Conservation (phyloP, 352 stramenopile species). For the Blastocystis sp. region DNA sequence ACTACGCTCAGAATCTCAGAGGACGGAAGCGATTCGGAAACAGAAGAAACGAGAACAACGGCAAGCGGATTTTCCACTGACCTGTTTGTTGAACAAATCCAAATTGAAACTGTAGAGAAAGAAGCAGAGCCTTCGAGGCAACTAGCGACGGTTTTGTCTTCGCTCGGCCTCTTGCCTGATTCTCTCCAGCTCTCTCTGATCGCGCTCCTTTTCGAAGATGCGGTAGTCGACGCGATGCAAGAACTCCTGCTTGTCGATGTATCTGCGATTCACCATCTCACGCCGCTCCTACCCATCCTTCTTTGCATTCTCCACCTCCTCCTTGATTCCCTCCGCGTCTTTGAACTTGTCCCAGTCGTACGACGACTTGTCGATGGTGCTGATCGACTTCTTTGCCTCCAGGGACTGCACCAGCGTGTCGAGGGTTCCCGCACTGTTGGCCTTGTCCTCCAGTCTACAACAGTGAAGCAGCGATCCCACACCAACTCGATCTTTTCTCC, state of each 20-base stretch:
- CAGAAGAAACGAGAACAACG: too few species aligned
- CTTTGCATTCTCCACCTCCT: slow-evolving; percentile 82
- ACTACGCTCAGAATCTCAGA: too few species aligned
- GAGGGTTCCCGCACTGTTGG: slow-evolving; percentile 71
- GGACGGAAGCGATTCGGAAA: too few species aligned
- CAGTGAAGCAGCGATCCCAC: background rate
- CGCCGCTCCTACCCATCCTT: slow-evolving; percentile 78
- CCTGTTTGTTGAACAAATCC: too few species aligned
- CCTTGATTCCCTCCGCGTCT: slow-evolving; percentile 81
- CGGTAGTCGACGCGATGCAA: slow-evolving; percentile 81
- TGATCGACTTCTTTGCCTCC: slow-evolving; percentile 82
- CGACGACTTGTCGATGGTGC: slow-evolving; percentile 85
- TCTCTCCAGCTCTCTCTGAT: slow-evolving; percentile 76
- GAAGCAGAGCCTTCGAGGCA: too few species aligned
- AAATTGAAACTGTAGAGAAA: too few species aligned
- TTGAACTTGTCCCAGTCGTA: slow-evolving; percentile 87
- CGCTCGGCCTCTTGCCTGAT: slow-evolving; percentile 33
- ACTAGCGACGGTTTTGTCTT: background rate
- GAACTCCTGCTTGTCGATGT: slow-evolving; percentile 86
- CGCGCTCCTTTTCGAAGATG: slow-evolving; percentile 84
- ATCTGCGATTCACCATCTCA: slow-evolving; percentile 70
- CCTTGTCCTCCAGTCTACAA: slow-evolving; percentile 70
- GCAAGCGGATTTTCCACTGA: too few species aligned
- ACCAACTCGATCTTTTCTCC: slow-evolving; percentile 79
- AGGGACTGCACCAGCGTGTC: slow-evolving; percentile 79